Percentiles rank a stretch among this genome's conserved stretches.
These are phyloP conservation scores for Calamus simplicifolius DNA, from an alignment of 176 grass and related monocot genomes.

Conservation along the genomic window DNA sequence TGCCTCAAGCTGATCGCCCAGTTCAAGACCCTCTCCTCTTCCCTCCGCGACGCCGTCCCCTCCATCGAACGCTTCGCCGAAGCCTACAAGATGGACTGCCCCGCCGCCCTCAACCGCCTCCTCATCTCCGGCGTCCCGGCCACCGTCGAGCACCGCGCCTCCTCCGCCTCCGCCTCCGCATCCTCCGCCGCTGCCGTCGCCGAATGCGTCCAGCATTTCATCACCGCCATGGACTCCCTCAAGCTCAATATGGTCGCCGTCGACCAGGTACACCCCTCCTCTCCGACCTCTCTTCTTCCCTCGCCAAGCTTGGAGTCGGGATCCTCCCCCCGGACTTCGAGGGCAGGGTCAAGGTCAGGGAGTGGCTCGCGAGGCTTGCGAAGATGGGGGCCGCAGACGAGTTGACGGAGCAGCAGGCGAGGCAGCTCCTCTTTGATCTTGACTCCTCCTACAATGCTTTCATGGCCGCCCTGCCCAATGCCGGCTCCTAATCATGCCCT, in stretches of 20 bases:
- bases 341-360: slow-evolving; percentile 74
- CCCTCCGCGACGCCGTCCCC: slow-evolving; percentile 65
- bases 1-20: slow-evolving; percentile 97
- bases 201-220: slow-evolving; percentile 89
- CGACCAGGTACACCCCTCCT: slow-evolving; percentile 89
- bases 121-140: slow-evolving; percentile 82
- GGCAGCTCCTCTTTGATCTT: slow-evolving; percentile 89
- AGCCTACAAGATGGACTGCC: slow-evolving; percentile 87
- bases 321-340: slow-evolving; percentile 81
- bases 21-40: slow-evolving; percentile 82
- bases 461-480: slow-evolving; percentile 73
- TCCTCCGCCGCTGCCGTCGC: slow-evolving; percentile 51
- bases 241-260: slow-evolving; percentile 98
- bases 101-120: slow-evolving; percentile 80
- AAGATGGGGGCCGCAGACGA: slow-evolving; percentile 96
- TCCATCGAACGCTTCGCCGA: slow-evolving; percentile 66
- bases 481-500: slow-evolving; percentile 27
- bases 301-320: slow-evolving; percentile 48
- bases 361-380: slow-evolving; percentile 72
- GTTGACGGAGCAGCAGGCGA: slow-evolving; percentile 87
- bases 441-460: slow-evolving; percentile 80
- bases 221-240: slow-evolving; percentile 89
- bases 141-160: slow-evolving; percentile 81
- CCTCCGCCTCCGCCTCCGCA: slow-evolving; percentile 28
- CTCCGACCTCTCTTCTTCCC: slow-evolving; percentile 70